Evolutionary conservation across 23 red algal genomes (phyloP).

Genomic region (Cyanidiococcus yangmingshanensis): DNA sequence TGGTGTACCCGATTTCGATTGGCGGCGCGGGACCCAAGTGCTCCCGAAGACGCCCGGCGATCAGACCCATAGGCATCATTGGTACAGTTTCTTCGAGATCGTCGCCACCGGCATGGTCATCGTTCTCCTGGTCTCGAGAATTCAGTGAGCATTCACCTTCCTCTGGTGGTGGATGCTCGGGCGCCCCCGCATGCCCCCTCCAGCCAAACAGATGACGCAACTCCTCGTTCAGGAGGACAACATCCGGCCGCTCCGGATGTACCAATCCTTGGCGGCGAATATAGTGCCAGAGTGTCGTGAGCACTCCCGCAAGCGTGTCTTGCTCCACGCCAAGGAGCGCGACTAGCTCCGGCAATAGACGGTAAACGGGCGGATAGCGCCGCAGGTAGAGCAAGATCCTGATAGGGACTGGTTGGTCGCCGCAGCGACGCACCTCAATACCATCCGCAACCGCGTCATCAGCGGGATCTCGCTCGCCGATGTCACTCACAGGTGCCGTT

Average conservation of each 20-base stretch:
- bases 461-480: too few species aligned
- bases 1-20: constrained; percentile 36
- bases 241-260: constrained; percentile 39
- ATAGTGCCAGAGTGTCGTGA: constrained; percentile 64
- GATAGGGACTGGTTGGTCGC: constrained; percentile 23
- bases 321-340: constrained; percentile 50
- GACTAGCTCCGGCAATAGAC: constrained; percentile 45
- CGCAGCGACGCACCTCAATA: constrained; percentile 53
- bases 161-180: background rate
- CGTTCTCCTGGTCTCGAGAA: constrained; percentile 29
- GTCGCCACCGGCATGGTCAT: constrained; percentile 33
- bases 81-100: background rate
- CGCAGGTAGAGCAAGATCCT: constrained; percentile 55
- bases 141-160: constrained; percentile 24
- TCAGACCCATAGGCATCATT: constrained; percentile 2
- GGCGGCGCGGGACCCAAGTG: constrained; percentile 64
- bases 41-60: constrained; percentile 44
- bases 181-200: background rate
- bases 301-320: constrained; percentile 41
- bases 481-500: too few species aligned
- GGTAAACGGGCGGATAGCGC: constrained; percentile 38
- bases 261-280: constrained; percentile 51
- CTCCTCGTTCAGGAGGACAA: constrained; percentile 14
- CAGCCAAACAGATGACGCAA: constrained; percentile 10
- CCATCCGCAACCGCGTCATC: constrained; percentile 48